Percentiles rank a stretch among this genome's conserved stretches.
These are phyloP conservation scores for Laetiporus sulphureus DNA, from an alignment of 1,284 basidiomycete species.

Conservation along the genomic window DNA sequence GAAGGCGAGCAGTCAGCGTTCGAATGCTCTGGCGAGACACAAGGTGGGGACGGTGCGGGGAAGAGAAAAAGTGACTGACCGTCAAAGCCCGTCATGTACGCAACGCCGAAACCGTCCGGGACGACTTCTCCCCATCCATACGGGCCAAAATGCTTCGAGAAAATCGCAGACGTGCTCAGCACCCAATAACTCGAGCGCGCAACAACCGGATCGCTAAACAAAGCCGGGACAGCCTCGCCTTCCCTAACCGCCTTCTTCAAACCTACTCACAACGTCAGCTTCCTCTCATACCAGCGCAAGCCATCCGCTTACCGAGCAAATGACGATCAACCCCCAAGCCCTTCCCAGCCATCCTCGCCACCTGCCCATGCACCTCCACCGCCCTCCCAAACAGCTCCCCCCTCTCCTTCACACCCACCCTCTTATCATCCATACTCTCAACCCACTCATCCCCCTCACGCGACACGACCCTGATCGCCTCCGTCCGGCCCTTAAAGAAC, in stretches of 20 bases:
- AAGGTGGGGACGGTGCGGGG: background rate
- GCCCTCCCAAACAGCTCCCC: slow-evolving; percentile 60
- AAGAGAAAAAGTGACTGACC: slow-evolving; percentile 29
- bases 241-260: slow-evolving; percentile 58
- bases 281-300: background rate
- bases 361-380: slow-evolving; percentile 59
- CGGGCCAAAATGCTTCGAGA: slow-evolving; percentile 70
- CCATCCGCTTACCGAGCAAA: slow-evolving; percentile 55
- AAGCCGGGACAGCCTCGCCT: slow-evolving; percentile 54
- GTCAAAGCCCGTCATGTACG: slow-evolving; percentile 73
- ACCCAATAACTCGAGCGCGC: slow-evolving; percentile 64
- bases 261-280: slow-evolving; percentile 37
- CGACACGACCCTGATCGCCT: slow-evolving; percentile 78
- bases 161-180: slow-evolving; percentile 83
- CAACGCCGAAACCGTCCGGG: slow-evolving; percentile 72
- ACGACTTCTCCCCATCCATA: slow-evolving; percentile 90
- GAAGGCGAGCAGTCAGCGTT: background rate
- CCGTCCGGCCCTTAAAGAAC: slow-evolving; percentile 85
- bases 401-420: slow-evolving; percentile 35
- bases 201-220: slow-evolving; percentile 73
- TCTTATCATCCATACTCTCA: slow-evolving; percentile 59
- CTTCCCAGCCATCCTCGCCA: slow-evolving; percentile 66
- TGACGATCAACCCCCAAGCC: slow-evolving; percentile 82
- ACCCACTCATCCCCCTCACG: slow-evolving; percentile 71
- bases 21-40: background rate